These are phyloP conservation scores for Microbotryum scabiosae DNA, from an alignment of 1,284 basidiomycete genomes.

Conservation along the genomic window DNA sequence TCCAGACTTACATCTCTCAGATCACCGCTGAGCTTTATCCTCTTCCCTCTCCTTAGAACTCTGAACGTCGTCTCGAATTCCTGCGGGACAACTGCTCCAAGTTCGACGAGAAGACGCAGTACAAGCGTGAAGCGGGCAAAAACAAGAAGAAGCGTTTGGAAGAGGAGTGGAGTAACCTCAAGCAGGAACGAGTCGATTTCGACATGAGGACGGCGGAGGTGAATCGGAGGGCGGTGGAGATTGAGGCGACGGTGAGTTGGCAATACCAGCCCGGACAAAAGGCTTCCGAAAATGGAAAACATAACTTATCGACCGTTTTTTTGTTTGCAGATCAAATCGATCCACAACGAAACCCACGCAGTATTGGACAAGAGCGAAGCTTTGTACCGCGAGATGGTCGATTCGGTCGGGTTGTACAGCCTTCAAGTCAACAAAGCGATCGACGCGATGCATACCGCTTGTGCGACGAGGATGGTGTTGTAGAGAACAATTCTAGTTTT, in stretches of 20 bases:
- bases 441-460: slow-evolving; percentile 13
- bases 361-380: not conserved
- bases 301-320: not conserved
- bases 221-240: slow-evolving; percentile 13
- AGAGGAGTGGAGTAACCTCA: slow-evolving; percentile 2
- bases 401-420: slow-evolving; percentile 10
- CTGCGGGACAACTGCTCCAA: slow-evolving; percentile 19
- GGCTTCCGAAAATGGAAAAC: too few species aligned
- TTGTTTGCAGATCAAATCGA: not conserved
- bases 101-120: slow-evolving; percentile 26
- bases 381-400: not conserved
- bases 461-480: too few species aligned
- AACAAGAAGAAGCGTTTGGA: slow-evolving; percentile 23
- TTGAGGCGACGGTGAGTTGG: slow-evolving; percentile 25
- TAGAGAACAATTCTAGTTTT: too few species aligned
- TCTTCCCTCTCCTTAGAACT: slow-evolving; percentile 6
- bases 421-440: slow-evolving; percentile 28
- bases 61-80: slow-evolving; percentile 20
- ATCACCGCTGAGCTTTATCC: not conserved
- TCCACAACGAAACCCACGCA: not conserved
- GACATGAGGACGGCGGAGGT: slow-evolving; percentile 1
- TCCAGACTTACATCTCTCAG: not conserved
- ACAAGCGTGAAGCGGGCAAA: slow-evolving; percentile 11
- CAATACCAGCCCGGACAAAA: too few species aligned
- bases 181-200: too few species aligned